phyloP scores from a whole-genome alignment of 2,329 filamentous ascomycete species.

The Furcasterigmium furcatum region DNA sequence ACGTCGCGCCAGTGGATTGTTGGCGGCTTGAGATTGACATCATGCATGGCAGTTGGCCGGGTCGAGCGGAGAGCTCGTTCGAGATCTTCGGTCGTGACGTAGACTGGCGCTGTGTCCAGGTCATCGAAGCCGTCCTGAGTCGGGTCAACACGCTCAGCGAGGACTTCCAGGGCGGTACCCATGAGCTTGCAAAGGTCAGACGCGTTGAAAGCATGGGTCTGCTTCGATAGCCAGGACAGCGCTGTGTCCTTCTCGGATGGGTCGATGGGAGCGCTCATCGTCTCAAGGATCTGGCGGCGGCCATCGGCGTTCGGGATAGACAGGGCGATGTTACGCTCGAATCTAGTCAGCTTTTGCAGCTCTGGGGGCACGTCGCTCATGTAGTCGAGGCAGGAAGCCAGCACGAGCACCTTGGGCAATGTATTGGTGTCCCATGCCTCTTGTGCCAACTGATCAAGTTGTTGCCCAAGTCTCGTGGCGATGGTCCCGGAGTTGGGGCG shows the following conservation, averaged over 20 bases:
- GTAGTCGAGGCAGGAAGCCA: constrained; percentile 71
- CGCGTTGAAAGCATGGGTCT: constrained; percentile 85
- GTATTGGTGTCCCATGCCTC: constrained; percentile 29
- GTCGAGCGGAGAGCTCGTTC: constrained; percentile 64
- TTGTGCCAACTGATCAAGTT: constrained; percentile 51
- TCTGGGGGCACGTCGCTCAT: constrained; percentile 68
- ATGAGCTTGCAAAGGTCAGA: constrained; percentile 70
- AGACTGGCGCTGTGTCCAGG: constrained; percentile 14
- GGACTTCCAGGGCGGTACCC: constrained; percentile 20
- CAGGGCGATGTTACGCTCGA: constrained; percentile 67
- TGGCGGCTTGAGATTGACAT: constrained; percentile 84
- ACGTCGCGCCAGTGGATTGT: constrained; percentile 86
- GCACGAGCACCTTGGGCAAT: constrained; percentile 62
- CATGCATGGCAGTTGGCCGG: constrained; percentile 82
- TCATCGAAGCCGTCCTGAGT: constrained; percentile 14
- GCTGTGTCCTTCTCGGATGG: constrained; percentile 46
- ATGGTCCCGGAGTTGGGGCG: constrained; percentile 46
- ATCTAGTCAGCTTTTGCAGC: constrained; percentile 62
- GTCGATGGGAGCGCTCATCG: constrained; percentile 46
- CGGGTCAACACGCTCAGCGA: constrained; percentile 26
- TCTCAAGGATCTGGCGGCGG: constrained; percentile 71
- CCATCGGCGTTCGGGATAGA: constrained; percentile 71
- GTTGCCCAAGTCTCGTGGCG: constrained; percentile 47
- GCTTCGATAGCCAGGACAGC: constrained; percentile 61
- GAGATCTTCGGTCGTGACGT: constrained; percentile 48